Base-by-base conservation (phyloP, 192 early-diverging fungal species). In the Coemansia umbellata region DNA sequence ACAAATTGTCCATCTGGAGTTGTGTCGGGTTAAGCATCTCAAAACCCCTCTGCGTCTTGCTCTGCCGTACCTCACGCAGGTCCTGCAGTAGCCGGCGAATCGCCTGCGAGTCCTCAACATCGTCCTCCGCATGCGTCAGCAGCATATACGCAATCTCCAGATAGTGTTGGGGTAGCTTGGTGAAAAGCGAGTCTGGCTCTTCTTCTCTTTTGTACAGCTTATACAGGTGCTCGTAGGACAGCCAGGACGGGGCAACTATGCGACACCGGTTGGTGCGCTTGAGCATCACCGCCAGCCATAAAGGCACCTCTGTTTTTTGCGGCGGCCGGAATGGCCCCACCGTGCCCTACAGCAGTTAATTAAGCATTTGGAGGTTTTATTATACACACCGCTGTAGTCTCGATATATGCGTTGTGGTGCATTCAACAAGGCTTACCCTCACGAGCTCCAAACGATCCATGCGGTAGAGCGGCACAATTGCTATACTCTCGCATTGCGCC, bases 251-350 rank as follows among this genome's bases (percentile, higher is more conserved):
- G 8, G 87, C 80, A 14, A 83, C 70, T 10, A 97, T 91, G 10
- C 78, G 82, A 66, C 91, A 92, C 37, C 88, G 85, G 50, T 88
- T 82, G 28, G 88, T 84, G 58, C 82, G 82, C 58, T 95, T 94
- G 50, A 97, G 70, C 27, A 81, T 71, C 15, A 91, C 51, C 8
- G 92, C 92, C 32, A 97, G 81, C 94, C 94, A 97, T 17, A 95
- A 66, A 26, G 91, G 92, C 0, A 94, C 92, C 57, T 78, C 53
- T 18, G 80, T 75, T 48, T 80, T 80, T 8, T 82, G 69, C n/a
- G 91, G 87, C 11, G 94, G 94, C 24, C 84, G 80, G 55, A 97
- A 87, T 1, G 90, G 84, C 4, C 89, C 88, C 53, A 83, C 79
- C 3, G 80, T 56, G n/a, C 87, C 85, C 86, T 91, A 71, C 18